Percentiles rank a stretch among this genome's conserved stretches.
Conservation (phyloP, 83 land plant genomes). For the Picea abies region DNA sequence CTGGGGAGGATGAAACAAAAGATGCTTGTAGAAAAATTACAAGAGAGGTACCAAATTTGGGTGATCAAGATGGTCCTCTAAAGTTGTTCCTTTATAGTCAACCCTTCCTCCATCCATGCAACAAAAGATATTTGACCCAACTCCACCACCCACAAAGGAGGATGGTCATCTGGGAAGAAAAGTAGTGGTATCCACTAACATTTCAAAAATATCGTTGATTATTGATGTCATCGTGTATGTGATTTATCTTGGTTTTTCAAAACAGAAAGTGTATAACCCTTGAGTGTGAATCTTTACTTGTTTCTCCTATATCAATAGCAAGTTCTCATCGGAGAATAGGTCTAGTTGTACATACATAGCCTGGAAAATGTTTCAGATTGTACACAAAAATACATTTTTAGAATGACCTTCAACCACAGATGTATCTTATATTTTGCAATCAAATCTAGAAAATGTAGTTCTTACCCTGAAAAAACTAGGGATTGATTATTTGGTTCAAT, state of each 20-base stretch:
- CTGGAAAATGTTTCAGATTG: no score
- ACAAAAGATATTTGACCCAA: slow-evolving; percentile 48
- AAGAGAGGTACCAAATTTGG: slow-evolving; percentile 43
- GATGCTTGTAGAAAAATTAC: slow-evolving; percentile 52
- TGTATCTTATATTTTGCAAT: no score
- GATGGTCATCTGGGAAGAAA: slow-evolving; percentile 25
- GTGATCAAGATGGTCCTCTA: slow-evolving; percentile 45
- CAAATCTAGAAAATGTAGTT: slow-evolving; percentile 4
- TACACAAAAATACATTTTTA: no score
- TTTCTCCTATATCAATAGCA: slow-evolving; percentile 55
- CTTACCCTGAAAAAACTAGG: no score
- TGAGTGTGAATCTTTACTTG: slow-evolving; percentile 49
- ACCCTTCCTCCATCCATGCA: slow-evolving; percentile 59
- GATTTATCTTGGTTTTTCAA: slow-evolving; percentile 52
- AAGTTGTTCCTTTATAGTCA: slow-evolving; percentile 22
- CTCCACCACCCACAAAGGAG: no score
- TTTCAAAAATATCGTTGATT: slow-evolving; percentile 50
- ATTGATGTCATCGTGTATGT: slow-evolving; percentile 55
- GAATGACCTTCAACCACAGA: no score
- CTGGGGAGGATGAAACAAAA: slow-evolving; percentile 40
- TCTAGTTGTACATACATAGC: no score
- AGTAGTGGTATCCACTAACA: slow-evolving; percentile 56
- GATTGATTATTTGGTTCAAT: no score
- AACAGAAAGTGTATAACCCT: slow-evolving; percentile 58
- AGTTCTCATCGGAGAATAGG: slow-evolving; percentile 58